phyloP scores from a whole-genome alignment of 257 asterid species.

The Paulownia fortunei region DNA sequence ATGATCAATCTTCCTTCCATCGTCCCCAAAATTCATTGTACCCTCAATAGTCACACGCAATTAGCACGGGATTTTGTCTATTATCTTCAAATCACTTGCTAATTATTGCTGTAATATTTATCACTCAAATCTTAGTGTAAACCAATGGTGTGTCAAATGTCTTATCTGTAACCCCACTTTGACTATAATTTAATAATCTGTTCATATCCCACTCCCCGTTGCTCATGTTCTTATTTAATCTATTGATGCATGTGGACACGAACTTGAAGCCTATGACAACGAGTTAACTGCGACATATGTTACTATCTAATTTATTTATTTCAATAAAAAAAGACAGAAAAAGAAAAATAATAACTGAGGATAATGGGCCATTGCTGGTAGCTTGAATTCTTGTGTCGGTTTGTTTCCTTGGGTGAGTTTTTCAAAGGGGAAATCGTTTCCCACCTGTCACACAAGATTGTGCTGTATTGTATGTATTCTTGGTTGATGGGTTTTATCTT shows the following conservation, averaged over 20 bases:
- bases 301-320: neutral
- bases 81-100: neutral
- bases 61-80: neutral
- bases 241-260: neutral
- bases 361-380: conserved; percentile 20
- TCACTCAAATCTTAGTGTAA: neutral
- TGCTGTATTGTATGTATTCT: neutral
- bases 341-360: neutral
- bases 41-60: conserved; percentile 13
- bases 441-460: conserved; percentile 37
- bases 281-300: neutral
- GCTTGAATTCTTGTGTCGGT: conserved; percentile 1
- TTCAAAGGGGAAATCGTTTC: neutral
- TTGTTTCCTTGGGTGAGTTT: neutral
- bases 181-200: neutral
- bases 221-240: neutral
- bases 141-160: neutral
- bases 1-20: neutral
- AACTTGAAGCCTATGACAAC: neutral
- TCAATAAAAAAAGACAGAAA: neutral
- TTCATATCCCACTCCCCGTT: conserved; percentile 2
- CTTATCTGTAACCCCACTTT: neutral
- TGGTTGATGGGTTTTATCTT: conserved; percentile 23
- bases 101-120: neutral
- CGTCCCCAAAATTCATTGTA: neutral